Evolutionary conservation across 2,329 filamentous ascomycete species (phyloP), one percentile per base, ranked within the genome.

Genomic region (Pyrenophora teres): DNA sequence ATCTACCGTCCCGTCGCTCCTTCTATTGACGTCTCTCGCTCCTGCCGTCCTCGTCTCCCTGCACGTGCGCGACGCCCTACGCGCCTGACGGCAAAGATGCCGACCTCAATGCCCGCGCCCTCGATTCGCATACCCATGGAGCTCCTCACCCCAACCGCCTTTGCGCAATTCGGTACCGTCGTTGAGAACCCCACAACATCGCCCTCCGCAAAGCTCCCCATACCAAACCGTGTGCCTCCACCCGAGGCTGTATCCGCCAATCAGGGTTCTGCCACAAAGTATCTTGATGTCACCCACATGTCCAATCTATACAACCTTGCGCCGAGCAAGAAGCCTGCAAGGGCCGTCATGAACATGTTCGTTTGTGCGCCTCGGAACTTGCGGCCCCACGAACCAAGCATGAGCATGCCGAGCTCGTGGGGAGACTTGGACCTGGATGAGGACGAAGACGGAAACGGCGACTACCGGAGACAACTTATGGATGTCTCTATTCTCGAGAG

Each of bases 261-360:
- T 78, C 92, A 97, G 78, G 90, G 90, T 66, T 87, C 87, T 18
- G 93, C 94, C 13, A 85, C 93, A 67, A 96, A 96, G 74, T 95
- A 94, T 74, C 82, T 87, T 55, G 83, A 90, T 67, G 86, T 96
- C 56, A 90, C 90, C n/a, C 80, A 82, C 37, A 81, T 93, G 62
- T 77, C 79, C 27, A 84, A 95, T 72, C 80, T 86, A 54, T 96
- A 96, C 72, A 69, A 72, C n/a, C 78, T 83, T 50, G 82, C 86
- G 0, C 84, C 86, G 2, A 88, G 83, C 68, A 75, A 80, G 40
- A 77, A 73, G 59, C 72, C 81, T 1, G 82, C 81, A 2, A 76
- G 79, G 40, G 82, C 89, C 31, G 82, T 88, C 46, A 87, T 95
- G 82, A 96, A 88, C 74, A 87, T 97, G 83, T 97, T 97, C 73